phyloP scores from a whole-genome alignment of 139 green algal genomes.

The Coelastrella sp. region DNA sequence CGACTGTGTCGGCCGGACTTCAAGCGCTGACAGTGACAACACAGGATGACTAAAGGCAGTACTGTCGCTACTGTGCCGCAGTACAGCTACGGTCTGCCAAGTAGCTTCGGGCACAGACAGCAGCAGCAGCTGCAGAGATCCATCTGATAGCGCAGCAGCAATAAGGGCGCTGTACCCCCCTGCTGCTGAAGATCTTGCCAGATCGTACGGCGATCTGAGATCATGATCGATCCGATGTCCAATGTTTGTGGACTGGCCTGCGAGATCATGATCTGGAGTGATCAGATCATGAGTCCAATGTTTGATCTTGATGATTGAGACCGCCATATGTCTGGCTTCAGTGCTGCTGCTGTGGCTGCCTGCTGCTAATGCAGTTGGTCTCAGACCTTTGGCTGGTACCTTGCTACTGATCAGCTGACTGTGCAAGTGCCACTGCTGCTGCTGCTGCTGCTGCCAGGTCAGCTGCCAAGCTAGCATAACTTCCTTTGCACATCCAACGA shows the following conservation, averaged over 20 bases:
- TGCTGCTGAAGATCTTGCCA: conserved; percentile 6
- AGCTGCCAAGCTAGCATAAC: conserved; percentile 19
- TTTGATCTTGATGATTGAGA: not conserved
- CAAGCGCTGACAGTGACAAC: not conserved
- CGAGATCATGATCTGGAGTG: not conserved
- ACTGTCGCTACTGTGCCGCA: conserved; percentile 1
- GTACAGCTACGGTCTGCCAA: not conserved
- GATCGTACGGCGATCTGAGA: not conserved
- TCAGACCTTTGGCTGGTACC: not conserved
- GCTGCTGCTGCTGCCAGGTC: not conserved
- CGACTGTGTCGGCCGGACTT: not conserved
- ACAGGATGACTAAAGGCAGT: not conserved
- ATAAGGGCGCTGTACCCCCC: not conserved
- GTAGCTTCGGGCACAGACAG: conserved; percentile 1
- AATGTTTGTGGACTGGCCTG: not conserved
- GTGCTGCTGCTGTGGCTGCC: conserved; percentile 33
- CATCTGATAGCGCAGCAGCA: conserved; percentile 5
- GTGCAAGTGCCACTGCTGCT: not conserved
- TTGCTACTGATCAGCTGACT: conserved; percentile 26
- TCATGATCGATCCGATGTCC: not conserved
- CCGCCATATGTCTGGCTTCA: conserved; percentile 7
- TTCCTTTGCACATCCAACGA: conserved; percentile 22
- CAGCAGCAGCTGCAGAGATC: conserved; percentile 29
- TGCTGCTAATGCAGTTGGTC: not conserved
- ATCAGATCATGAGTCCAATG: not conserved